Evolutionary conservation across 768 basidiomycete species (phyloP), one percentile per base, ranked within the genome.

Genomic region (Suillus cothurnatus): DNA sequence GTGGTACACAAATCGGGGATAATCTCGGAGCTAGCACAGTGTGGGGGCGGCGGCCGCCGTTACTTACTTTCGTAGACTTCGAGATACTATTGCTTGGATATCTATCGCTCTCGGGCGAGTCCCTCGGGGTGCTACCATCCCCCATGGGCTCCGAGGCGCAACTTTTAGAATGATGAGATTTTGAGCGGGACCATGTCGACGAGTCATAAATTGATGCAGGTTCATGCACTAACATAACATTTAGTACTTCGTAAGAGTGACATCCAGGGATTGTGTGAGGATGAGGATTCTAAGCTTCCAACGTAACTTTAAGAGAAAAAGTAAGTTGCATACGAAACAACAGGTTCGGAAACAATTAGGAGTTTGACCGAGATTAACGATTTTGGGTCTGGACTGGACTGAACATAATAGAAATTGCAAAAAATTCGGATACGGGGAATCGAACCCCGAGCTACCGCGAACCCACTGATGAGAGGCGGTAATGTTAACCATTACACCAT

Each of bases 401-500:
- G n/a, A n/a, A n/a, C n/a, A n/a, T n/a, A n/a, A n/a, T n/a, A n/a
- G 34, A 39, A 39, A 39, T 39, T 6, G 0, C 15, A 12, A 41
- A 41, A 41, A 3, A 41, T 81, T 83, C 81, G 79, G 81, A 77
- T 82, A 84, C 81, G 81, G 81, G 82, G 81, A 83, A 80, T 83
- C 82, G 82, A 84, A 82, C 81, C 82, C 81, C 82, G 82, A 83
- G 82, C 82, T 82, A 79, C 81, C 81, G 83, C 82, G 76, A 68
- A 34, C 12, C 21, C 1, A 7, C 7, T 0, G 6, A 19, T 59
- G 58, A 59, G 58, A 59, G 58, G 58, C 58, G 58, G 58, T 59
- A 59, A 59, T 59, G 58, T 59, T 59, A 59, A 59, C 58, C 58
- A 59, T 59, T 59, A 59, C 58, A 59, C 58, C 58, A 59, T 59